Conservation (phyloP, 1,139 yeast species). For the Zygosaccharomyces sapae region DNA sequence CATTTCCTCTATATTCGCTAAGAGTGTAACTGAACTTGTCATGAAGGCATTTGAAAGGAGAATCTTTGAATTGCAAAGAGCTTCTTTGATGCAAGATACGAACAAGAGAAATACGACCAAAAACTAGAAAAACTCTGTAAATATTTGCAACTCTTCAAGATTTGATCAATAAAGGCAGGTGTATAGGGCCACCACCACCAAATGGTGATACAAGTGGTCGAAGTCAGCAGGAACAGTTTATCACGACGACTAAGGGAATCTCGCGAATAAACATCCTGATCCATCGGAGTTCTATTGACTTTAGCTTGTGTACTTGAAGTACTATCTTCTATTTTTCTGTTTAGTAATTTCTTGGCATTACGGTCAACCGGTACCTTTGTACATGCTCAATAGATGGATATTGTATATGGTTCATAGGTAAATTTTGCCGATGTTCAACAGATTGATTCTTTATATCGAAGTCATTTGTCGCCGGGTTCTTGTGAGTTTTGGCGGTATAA, state of each 20-base stretch:
- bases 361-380: too few species aligned
- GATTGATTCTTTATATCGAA: neutral
- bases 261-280: neutral
- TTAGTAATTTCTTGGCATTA: too few species aligned
- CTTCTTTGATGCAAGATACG: conserved; percentile 1
- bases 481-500: neutral
- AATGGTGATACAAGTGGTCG: neutral
- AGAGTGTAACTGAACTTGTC: conserved; percentile 68
- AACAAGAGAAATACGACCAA: conserved; percentile 1
- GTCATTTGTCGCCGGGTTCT: neutral
- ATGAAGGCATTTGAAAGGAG: conserved; percentile 75
- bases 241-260: conserved; percentile 1
- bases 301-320: too few species aligned
- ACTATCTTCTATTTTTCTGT: too few species aligned
- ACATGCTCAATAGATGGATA: too few species aligned
- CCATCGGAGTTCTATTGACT: neutral
- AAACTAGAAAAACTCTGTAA: conserved; percentile 5
- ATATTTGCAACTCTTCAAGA: conserved; percentile 4
- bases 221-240: conserved; percentile 1
- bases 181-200: conserved; percentile 7
- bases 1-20: conserved; percentile 69
- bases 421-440: neutral
- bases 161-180: neutral
- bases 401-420: neutral
- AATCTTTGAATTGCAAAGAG: conserved; percentile 39